Conservation (phyloP, 2,329 filamentous ascomycete species). For the Fusarium praegraminearum region DNA sequence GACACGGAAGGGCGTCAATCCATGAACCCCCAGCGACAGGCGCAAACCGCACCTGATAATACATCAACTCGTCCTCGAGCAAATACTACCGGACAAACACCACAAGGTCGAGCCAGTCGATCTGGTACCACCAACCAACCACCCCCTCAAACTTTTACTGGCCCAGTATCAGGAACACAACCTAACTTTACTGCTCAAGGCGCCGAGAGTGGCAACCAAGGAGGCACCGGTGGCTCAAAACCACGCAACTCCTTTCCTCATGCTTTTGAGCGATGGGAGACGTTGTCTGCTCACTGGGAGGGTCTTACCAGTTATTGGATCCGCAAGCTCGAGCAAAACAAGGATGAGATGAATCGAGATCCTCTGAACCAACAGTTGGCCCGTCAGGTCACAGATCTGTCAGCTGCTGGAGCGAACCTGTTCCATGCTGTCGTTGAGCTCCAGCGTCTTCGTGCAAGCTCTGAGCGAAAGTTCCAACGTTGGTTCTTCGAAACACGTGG, state of each 20-base stretch:
- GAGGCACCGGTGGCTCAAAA: constrained; percentile 48
- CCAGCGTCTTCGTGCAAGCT: constrained; percentile 91
- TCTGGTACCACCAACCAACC: constrained; percentile 30
- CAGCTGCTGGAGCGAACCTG: constrained; percentile 93
- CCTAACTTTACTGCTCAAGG: constrained; percentile 35
- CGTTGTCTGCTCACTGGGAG: constrained; percentile 96
- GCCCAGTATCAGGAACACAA: constrained; percentile 33
- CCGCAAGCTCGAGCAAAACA: constrained; percentile 88
- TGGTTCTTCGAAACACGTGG: constrained; percentile 97
- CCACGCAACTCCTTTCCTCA: constrained; percentile 86
- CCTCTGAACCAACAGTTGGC: constrained; percentile 89
- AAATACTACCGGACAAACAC: constrained; percentile 46
- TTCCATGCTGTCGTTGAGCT: constrained; percentile 98
- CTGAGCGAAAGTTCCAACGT: constrained; percentile 96
- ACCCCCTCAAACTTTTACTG: constrained; percentile 42
- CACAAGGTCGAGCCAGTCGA: constrained; percentile 39
- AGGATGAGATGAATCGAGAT: constrained; percentile 83
- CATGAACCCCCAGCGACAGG: constrained; percentile 51
- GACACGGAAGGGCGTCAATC: constrained; percentile 50
- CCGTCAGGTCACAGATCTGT: constrained; percentile 95
- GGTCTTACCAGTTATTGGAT: constrained; percentile 98
- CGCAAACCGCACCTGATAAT: constrained; percentile 46
- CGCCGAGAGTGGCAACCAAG: constrained; percentile 35
- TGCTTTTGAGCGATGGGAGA: constrained; percentile 98
- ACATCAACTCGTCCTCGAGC: constrained; percentile 46